A percentile compares a stretch with the other conserved stretches of the same genome.
These are phyloP conservation scores for Wallacemonas sp. DNA, from an alignment of 208 protist species.

Conservation along the genomic window DNA sequence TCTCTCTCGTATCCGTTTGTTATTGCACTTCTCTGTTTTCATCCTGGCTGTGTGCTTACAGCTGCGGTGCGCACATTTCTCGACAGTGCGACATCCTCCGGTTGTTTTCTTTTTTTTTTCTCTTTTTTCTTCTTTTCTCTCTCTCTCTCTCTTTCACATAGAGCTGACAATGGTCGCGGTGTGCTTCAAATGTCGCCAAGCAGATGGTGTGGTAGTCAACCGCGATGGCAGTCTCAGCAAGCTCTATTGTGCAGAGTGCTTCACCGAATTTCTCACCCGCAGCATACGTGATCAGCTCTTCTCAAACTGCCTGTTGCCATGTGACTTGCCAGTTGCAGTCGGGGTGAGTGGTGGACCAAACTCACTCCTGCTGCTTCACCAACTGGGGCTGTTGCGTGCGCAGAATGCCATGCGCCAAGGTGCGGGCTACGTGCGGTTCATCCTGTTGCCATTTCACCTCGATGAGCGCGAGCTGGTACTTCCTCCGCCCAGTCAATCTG, in stretches of 20 bases:
- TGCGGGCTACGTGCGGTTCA: slow-evolving; percentile 23
- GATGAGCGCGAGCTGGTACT: slow-evolving; percentile 64
- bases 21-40: no score
- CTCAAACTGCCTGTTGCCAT: slow-evolving; percentile 54
- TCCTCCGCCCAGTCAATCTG: not conserved
- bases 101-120: not conserved
- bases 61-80: no score
- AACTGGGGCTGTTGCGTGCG: slow-evolving; percentile 52
- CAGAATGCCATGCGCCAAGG: slow-evolving; percentile 25
- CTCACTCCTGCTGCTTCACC: slow-evolving; percentile 72
- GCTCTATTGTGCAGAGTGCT: slow-evolving; percentile 77
- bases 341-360: slow-evolving; percentile 69
- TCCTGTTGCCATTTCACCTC: slow-evolving; percentile 66
- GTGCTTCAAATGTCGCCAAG: slow-evolving; percentile 81
- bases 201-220: slow-evolving; percentile 34
- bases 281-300: slow-evolving; percentile 58
- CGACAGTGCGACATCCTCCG: no score
- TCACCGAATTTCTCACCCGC: slow-evolving; percentile 55
- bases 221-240: slow-evolving; percentile 69
- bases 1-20: no score
- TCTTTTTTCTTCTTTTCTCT: slow-evolving; percentile 10
- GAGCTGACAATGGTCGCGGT: not conserved
- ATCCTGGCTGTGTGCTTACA: no score
- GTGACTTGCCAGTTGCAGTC: slow-evolving; percentile 61
- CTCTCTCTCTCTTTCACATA: slow-evolving; percentile 6